A percentile compares a stretch with the other conserved stretches of the same genome.
phyloP scores from a whole-genome alignment of 2,329 filamentous ascomycete genomes.

The Sodiomyces alkalinus region DNA sequence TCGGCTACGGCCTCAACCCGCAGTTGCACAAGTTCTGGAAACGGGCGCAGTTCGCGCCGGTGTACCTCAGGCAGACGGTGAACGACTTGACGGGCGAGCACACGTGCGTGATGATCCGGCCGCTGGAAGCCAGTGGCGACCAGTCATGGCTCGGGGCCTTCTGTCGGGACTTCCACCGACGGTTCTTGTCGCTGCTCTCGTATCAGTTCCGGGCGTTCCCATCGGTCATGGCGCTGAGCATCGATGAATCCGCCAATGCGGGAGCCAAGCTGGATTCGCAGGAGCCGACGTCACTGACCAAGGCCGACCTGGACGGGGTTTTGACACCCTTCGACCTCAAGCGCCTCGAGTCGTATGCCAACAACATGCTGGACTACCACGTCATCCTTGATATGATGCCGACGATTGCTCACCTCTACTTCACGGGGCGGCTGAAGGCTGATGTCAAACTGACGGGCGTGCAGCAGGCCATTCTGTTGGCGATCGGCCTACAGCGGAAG shows the following conservation, averaged over 20 bases:
- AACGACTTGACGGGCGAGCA: conserved; percentile 97
- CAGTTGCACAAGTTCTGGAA: conserved; percentile 96
- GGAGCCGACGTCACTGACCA: conserved; percentile 43
- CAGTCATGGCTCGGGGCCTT: conserved; percentile 80
- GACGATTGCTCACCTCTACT: conserved; percentile 68
- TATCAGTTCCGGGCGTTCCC: conserved; percentile 84
- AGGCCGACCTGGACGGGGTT: conserved; percentile 58
- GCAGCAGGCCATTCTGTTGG: conserved; percentile 77
- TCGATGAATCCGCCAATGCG: conserved; percentile 69
- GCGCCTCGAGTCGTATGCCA: conserved; percentile 85
- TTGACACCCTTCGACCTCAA: conserved; percentile 92
- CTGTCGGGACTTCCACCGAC: conserved; percentile 79
- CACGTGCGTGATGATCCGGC: conserved; percentile 91
- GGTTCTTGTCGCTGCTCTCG: conserved; percentile 80
- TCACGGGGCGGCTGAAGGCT: conserved; percentile 56
- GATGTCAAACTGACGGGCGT: conserved; percentile 62
- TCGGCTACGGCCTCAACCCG: conserved; percentile 83
- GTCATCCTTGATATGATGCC: conserved; percentile 91
- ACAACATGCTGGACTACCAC: conserved; percentile 95
- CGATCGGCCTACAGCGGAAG: conserved; percentile 82
- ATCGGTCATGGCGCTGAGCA: conserved; percentile 63
- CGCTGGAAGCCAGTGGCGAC: conserved; percentile 52
- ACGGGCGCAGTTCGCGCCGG: conserved; percentile 66
- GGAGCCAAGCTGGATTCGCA: conserved; percentile 50
- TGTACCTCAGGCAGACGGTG: conserved; percentile 87